A percentile compares a stretch with the other conserved stretches of the same genome.
phyloP scores from a whole-genome alignment of 1,284 basidiomycete species.

The Blastosporella zonata region DNA sequence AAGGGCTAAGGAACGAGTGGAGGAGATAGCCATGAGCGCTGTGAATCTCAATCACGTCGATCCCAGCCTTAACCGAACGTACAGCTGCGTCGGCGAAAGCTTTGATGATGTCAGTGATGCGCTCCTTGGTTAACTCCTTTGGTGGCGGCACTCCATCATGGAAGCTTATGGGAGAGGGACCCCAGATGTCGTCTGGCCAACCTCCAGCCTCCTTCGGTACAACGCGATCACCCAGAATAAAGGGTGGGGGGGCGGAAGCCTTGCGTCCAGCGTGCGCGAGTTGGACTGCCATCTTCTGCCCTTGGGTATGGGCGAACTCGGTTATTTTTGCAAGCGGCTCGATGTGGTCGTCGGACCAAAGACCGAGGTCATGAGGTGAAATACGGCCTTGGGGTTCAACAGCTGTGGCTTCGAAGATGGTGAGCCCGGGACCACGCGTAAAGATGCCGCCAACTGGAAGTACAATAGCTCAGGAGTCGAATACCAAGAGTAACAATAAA shows the following conservation, averaged over 20 bases:
- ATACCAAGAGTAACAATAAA: neutral
- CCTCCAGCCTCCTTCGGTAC: constrained; percentile 54
- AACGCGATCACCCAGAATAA: constrained; percentile 39
- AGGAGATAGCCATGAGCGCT: constrained; percentile 64
- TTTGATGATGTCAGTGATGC: constrained; percentile 56
- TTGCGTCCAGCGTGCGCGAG: constrained; percentile 81
- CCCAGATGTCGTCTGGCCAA: constrained; percentile 65
- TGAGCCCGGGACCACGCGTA: constrained; percentile 46
- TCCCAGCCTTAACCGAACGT: constrained; percentile 49
- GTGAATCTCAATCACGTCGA: constrained; percentile 70
- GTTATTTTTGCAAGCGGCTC: constrained; percentile 66
- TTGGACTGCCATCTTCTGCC: constrained; percentile 73
- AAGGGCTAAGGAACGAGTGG: constrained; percentile 53
- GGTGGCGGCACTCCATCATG: constrained; percentile 47
- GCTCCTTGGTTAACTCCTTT: constrained; percentile 43
- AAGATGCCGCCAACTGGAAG: constrained; percentile 41
- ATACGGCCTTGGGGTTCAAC: constrained; percentile 60
- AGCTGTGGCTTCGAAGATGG: constrained; percentile 59
- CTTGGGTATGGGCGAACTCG: constrained; percentile 72
- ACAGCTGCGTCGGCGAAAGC: constrained; percentile 61
- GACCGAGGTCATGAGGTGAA: constrained; percentile 49
- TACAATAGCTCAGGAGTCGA: constrained; percentile 12
- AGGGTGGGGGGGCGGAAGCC: constrained; percentile 58
- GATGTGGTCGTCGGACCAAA: constrained; percentile 79
- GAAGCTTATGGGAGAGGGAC: constrained; percentile 58